Evolutionary conservation across 305 asterid species (phyloP), one percentile per base, ranked within the genome.

Genomic region (Fraxinus platypoda): DNA sequence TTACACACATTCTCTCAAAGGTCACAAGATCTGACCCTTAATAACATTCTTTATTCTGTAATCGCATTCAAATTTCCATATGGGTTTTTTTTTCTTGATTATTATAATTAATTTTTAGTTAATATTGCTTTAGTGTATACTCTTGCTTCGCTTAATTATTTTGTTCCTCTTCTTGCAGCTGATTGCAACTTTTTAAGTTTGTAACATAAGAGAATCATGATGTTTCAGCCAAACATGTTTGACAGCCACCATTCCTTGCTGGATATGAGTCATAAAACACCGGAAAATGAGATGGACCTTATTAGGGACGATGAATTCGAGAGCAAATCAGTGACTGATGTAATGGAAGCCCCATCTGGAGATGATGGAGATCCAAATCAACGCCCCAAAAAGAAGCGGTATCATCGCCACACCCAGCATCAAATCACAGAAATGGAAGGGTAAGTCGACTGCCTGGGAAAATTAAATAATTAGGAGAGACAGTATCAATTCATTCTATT

Each of bases 341-440:
- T 84, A 21, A 85, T 88, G 87, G 93, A 88, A 77, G 85, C 86
- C 8, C 84, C 88, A 0, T 88, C 88, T 31, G 91, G 87, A 11
- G 91, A 90, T 30, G 91, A 88, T 76, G 88, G 87, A 81, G 91
- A 88, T 78, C 89, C 89, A 21, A 88, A 83, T 78, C 90, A 85
- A 79, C 89, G 87, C 68, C 86, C 87, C 62, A 90, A 85, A 43
- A 88, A 81, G 88, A 88, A 88, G 74, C 88, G 90, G 1, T 88
- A 88, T 75, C 91, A 88, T 74, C 89, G 93, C 30, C 93, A 90
- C 72, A 88, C 91, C 0, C 93, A 88, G 75, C 82, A 82, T 8
- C 93, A 90, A 84, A 90, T 90, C 82, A 86, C 81, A 17, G 91
- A 90, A 80, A 87, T 90, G 93, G 93, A 90, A 83, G 74, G 87